Conservation (phyloP, 2,329 filamentous ascomycete species). For the Didymella pomorum region DNA sequence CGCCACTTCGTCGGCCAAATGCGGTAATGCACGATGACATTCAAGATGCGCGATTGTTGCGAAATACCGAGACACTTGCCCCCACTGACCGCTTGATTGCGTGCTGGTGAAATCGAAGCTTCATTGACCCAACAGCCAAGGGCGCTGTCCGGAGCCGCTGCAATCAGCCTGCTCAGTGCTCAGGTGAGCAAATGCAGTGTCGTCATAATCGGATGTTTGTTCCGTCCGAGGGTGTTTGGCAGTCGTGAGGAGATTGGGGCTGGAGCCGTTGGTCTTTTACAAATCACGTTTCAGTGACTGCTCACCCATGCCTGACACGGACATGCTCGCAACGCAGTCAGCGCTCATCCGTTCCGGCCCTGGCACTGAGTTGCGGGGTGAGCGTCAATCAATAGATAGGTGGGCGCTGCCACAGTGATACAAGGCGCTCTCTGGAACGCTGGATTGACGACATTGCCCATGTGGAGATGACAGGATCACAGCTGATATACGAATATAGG, state of each 20-base stretch:
- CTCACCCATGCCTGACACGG: constrained; percentile 9
- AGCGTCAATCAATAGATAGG: constrained; percentile 24
- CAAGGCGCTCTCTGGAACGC: constrained; percentile 26
- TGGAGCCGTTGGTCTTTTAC: constrained; percentile 8
- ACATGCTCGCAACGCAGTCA: constrained; percentile 21
- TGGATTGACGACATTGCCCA: constrained; percentile 29
- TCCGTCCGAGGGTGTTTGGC: constrained; percentile 19
- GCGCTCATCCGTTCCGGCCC: constrained; percentile 12
- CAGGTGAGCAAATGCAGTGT: constrained; percentile 17
- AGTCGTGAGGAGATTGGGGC: constrained; percentile 5
- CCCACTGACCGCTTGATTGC: constrained; percentile 14
- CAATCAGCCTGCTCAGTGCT: constrained; percentile 5
- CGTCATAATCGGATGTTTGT: constrained; percentile 25
- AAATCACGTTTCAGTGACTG: constrained; percentile 13
- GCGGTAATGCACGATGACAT: constrained; percentile 21
- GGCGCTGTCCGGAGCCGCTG: not conserved
- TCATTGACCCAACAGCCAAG: constrained; percentile 11
- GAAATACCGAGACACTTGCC: not conserved
- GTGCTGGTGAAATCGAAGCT: constrained; percentile 1
- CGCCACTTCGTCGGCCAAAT: constrained; percentile 17
- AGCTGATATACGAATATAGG: constrained; percentile 32
- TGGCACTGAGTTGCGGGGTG: constrained; percentile 18
- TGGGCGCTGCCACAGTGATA: constrained; percentile 15
- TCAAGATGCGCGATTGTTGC: constrained; percentile 8
- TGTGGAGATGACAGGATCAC: constrained; percentile 37